Evolutionary conservation across 345 rosid species (phyloP).

Genomic region (Eucalyptus coolabah): DNA sequence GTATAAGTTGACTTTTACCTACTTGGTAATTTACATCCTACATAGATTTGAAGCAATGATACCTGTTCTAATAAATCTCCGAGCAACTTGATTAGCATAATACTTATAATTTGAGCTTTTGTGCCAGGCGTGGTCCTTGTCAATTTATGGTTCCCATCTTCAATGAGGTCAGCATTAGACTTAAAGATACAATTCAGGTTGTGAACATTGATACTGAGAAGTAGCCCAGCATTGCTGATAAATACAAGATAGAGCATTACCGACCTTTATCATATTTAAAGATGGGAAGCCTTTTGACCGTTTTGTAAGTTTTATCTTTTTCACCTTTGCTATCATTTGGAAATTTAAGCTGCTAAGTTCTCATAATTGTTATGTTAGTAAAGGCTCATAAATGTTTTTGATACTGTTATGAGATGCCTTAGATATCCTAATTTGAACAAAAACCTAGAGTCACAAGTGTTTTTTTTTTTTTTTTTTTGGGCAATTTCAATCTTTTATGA

Average conservation of each 20-base stretch:
- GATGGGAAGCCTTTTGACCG: slow-evolving; percentile 76
- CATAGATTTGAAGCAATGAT: not conserved
- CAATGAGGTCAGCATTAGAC: slow-evolving; percentile 42
- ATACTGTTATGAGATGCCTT: not conserved
- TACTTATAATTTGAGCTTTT: not conserved
- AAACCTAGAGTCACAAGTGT: no score
- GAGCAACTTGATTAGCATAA: not conserved
- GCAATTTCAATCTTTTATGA: no score
- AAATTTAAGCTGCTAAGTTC: not conserved
- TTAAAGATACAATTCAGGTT: slow-evolving; percentile 53
- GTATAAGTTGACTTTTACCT: slow-evolving; percentile 71
- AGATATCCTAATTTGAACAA: not conserved
- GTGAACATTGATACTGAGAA: slow-evolving; percentile 90
- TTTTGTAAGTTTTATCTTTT: slow-evolving; percentile 40
- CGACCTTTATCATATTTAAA: slow-evolving; percentile 75
- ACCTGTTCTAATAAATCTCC: not conserved
- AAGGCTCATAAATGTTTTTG: not conserved
- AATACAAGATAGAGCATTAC: slow-evolving; percentile 66
- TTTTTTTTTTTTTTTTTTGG: no score
- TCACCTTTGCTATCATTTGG: not conserved
- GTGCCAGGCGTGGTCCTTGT: slow-evolving; percentile 89
- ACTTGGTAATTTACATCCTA: slow-evolving; percentile 38
- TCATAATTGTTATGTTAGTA: not conserved
- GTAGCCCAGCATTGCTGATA: slow-evolving; percentile 62
- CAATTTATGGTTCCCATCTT: slow-evolving; percentile 81